Evolutionary conservation across 1,139 yeast species (phyloP), one percentile per base, ranked within the genome.

Genomic region (Scheffersomyces titani): DNA sequence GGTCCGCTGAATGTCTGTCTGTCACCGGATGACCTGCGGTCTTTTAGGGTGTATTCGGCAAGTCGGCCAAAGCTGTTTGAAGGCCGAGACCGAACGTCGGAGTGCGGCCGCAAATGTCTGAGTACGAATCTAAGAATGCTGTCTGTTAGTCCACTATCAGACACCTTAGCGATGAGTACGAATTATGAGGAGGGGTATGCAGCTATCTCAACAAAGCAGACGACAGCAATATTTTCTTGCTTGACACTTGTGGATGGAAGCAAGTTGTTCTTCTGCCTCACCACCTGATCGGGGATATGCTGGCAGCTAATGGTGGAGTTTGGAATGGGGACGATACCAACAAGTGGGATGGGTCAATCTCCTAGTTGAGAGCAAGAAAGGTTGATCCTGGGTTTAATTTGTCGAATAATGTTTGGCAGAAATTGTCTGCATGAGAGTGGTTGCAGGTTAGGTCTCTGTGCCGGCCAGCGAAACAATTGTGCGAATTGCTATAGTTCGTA

Each of bases 131-230:
- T 30, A 16, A 30, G 40, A 30, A 45, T 5, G 51, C 48, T 3
- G 49, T 52, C 5, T 40, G 46, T 1, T 55, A 52, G 36, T 53
- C 65, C 40, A 64, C 65, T 47, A 62, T 66, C 61, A 62, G 60
- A 16, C 65, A 61, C 24, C 49, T 66, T 0, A 65, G 65, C 47
- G 50, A 52, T 19, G 51, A 60, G 2, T 61, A 60, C 51, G 53
- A 55, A 20, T n/a, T 48, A 21, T 19, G 36, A 21, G 60, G 56
- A 24, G 59, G 62, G 1, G 40, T 30, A 30, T 30, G 40, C 40
- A 30, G 9, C 40, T 30, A 4, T 16, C 40, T 11, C 40, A 30
- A 30, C 40, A 30, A 30, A 11, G 16, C 40, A 30, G 40, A 30
- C 40, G 40, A 30, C 16, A 30, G 40, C 16, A 9, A 30, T 30